These are phyloP conservation scores for rapeseed (Brassica napus) DNA, from an alignment of 345 rosid genomes.

Conservation along the genomic window Da-Ae NC_063437.1:15479001-15479500, in stretches of 20 bases:
- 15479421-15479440: slow-evolving; percentile 57
- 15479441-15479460: slow-evolving; percentile 47
- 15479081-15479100: slow-evolving; percentile 81
- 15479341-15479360: slow-evolving; percentile 37
- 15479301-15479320: slow-evolving; percentile 23
- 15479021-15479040: slow-evolving; percentile 85
- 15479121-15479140: slow-evolving; percentile 72
- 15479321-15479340: slow-evolving; percentile 22
- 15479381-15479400: slow-evolving; percentile 50
- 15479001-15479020: slow-evolving; percentile 61
- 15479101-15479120: slow-evolving; percentile 94
- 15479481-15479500: slow-evolving; percentile 47
- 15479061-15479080: slow-evolving; percentile 68
- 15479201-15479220: slow-evolving; percentile 65
- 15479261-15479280: slow-evolving; percentile 60
- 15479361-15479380: slow-evolving; percentile 34
- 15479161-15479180: slow-evolving; percentile 70
- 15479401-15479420: slow-evolving; percentile 82
- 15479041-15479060: slow-evolving; percentile 69
- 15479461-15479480: slow-evolving; percentile 50
- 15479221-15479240: slow-evolving; percentile 69
- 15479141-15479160: slow-evolving; percentile 76
- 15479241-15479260: slow-evolving; percentile 68
- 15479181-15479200: slow-evolving; percentile 80
- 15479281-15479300: slow-evolving; percentile 36